Evolutionary conservation across 257 asterid genomes (phyloP).

Genomic region (Linderniella brevidens): DNA sequence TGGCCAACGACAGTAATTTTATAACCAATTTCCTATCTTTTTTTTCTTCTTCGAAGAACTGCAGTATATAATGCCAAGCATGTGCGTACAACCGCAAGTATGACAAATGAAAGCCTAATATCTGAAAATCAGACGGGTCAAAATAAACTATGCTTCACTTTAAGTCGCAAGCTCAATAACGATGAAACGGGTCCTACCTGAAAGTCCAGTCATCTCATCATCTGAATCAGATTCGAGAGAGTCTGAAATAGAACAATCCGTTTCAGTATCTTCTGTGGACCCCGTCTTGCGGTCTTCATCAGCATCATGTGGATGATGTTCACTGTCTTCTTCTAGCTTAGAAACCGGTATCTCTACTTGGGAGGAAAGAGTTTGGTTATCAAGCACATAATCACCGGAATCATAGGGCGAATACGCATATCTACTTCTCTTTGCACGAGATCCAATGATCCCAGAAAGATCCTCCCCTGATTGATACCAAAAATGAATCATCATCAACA

Average conservation of each 20-base stretch:
- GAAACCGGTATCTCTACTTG: slow-evolving; percentile 33
- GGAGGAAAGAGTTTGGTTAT: slow-evolving; percentile 23
- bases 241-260: slow-evolving; percentile 83
- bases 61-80: no score
- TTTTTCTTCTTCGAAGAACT: no score
- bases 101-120: no score
- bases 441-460: slow-evolving; percentile 27
- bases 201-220: slow-evolving; percentile 51
- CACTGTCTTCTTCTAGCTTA: slow-evolving; percentile 34
- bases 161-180: slow-evolving; percentile 1
- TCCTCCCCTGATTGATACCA: slow-evolving; percentile 40
- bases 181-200: slow-evolving; percentile 35
- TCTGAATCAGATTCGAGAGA: slow-evolving; percentile 74
- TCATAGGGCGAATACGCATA: slow-evolving; percentile 27
- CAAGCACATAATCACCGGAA: slow-evolving; percentile 31
- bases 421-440: slow-evolving; percentile 40
- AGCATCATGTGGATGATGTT: slow-evolving; percentile 22
- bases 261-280: slow-evolving; percentile 84
- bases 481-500: slow-evolving; percentile 21
- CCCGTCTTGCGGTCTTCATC: slow-evolving; percentile 51
- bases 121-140: neutral
- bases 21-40: no score
- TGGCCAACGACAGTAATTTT: no score
- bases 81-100: no score
- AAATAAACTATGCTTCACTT: neutral